Conservation (phyloP, 805 yeast genomes). For the Kodamaea sagamina region DNA sequence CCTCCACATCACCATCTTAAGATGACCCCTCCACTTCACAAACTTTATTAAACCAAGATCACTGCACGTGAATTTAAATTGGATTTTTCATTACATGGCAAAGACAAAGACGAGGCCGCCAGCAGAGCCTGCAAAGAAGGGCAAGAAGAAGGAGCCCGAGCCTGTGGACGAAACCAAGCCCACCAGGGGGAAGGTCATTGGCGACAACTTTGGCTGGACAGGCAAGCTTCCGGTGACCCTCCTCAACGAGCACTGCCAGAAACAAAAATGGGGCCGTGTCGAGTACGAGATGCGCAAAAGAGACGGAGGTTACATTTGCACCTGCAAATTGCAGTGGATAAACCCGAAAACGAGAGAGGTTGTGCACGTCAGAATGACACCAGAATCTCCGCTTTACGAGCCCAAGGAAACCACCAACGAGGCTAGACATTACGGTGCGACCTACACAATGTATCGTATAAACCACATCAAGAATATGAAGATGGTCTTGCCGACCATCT, state of each 20-base stretch:
- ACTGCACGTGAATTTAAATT: not conserved
- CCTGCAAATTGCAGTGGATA: slow-evolving; percentile 64
- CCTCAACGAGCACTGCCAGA: slow-evolving; percentile 84
- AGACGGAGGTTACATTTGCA: slow-evolving; percentile 39
- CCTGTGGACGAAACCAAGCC: slow-evolving; percentile 9
- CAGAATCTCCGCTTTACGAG: slow-evolving; percentile 49
- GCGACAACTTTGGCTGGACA: slow-evolving; percentile 81
- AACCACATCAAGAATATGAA: slow-evolving; percentile 80
- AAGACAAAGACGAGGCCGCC: slow-evolving; percentile 10
- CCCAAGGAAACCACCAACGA: slow-evolving; percentile 84
- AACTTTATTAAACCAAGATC: too few relatives aligned
- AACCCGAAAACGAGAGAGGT: slow-evolving; percentile 81
- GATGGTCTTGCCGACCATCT: slow-evolving; percentile 84
- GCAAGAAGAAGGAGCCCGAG: slow-evolving; percentile 2
- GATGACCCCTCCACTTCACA: too few relatives aligned
- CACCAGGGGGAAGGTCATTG: slow-evolving; percentile 37
- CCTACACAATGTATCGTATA: slow-evolving; percentile 78
- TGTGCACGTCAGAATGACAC: slow-evolving; percentile 57
- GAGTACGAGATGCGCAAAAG: slow-evolving; percentile 65
- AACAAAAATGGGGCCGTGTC: slow-evolving; percentile 86
- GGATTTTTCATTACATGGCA: slow-evolving; percentile 7
- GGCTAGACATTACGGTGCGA: slow-evolving; percentile 89
- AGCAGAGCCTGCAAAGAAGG: slow-evolving; percentile 4
- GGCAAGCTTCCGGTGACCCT: slow-evolving; percentile 90
- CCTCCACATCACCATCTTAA: too few relatives aligned